A percentile compares a stretch with the other conserved stretches of the same genome.
phyloP scores from a whole-genome alignment of 1,284 basidiomycete genomes.

The Leccinum variabile region DNA sequence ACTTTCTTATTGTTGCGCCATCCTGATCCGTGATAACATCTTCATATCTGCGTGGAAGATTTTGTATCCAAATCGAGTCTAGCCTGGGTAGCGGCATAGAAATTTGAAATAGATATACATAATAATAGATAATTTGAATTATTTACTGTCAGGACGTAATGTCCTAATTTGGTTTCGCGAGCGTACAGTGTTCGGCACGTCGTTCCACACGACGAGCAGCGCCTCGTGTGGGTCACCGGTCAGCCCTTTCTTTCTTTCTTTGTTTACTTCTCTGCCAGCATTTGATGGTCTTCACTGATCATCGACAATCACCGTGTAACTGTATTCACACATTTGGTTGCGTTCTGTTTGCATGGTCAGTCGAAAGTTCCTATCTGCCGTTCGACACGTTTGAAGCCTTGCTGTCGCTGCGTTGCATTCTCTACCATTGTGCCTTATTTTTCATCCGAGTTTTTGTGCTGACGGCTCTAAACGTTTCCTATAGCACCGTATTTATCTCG shows the following conservation, averaged over 20 bases:
- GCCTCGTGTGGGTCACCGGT: slow-evolving; percentile 17
- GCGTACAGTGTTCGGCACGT: slow-evolving; percentile 8
- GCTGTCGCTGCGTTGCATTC: slow-evolving; percentile 39
- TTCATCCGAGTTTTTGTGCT: slow-evolving; percentile 17
- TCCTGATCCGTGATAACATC: slow-evolving; percentile 3
- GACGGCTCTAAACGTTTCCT: slow-evolving; percentile 20
- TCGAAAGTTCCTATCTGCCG: slow-evolving; percentile 9
- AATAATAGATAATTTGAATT: slow-evolving; percentile 13
- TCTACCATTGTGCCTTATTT: slow-evolving; percentile 25
- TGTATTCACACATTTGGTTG: slow-evolving; percentile 6
- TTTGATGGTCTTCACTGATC: slow-evolving; percentile 33
- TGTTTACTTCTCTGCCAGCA: background rate
- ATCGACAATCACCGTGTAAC: slow-evolving; percentile 12
- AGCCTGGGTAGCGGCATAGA: background rate
- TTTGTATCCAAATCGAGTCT: background rate
- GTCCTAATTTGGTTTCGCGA: slow-evolving; percentile 12
- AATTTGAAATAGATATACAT: slow-evolving; percentile 1
- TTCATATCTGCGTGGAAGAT: background rate
- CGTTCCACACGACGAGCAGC: slow-evolving; percentile 20
- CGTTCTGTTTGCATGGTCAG: slow-evolving; percentile 27
- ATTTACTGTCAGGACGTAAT: slow-evolving; percentile 4
- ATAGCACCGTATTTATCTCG: slow-evolving; percentile 36
- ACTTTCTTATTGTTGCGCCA: slow-evolving; percentile 24
- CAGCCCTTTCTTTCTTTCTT: slow-evolving; percentile 15
- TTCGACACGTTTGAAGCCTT: slow-evolving; percentile 37